Evolutionary conservation across 2,329 filamentous ascomycete species (phyloP).

Genomic region (Aureobasidium sp.): DNA sequence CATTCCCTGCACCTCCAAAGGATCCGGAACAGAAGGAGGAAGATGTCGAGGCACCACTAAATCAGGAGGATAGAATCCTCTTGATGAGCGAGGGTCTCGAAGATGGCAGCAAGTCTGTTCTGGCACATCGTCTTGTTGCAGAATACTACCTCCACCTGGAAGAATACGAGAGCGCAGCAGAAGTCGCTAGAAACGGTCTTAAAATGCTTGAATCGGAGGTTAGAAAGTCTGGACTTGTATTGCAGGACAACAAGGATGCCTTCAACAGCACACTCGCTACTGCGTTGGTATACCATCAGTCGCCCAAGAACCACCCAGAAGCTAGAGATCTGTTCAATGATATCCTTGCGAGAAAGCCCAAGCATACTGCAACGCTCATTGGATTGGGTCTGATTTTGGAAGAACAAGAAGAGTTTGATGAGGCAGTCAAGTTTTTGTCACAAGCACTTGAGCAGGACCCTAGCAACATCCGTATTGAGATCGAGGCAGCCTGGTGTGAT

Average conservation of each 20-base stretch:
- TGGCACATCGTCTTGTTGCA: conserved; percentile 76
- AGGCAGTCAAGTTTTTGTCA: conserved; percentile 73
- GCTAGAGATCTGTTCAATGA: conserved; percentile 79
- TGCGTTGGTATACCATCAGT: conserved; percentile 83
- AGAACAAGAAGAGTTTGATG: conserved; percentile 80
- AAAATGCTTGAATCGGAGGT: conserved; percentile 54
- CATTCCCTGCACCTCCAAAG: conserved; percentile 63
- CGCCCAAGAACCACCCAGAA: conserved; percentile 81
- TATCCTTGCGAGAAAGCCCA: conserved; percentile 67
- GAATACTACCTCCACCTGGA: conserved; percentile 80
- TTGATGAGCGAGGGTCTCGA: conserved; percentile 61
- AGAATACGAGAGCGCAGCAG: conserved; percentile 75
- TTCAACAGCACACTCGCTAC: conserved; percentile 74
- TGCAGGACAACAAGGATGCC: conserved; percentile 65
- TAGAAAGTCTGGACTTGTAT: conserved; percentile 59
- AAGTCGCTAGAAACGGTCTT: conserved; percentile 69
- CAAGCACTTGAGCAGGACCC: conserved; percentile 68
- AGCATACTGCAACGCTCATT: conserved; percentile 74
- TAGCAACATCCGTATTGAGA: conserved; percentile 68
- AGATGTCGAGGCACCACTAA: conserved; percentile 54
- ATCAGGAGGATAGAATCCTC: conserved; percentile 70
- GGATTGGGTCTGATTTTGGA: conserved; percentile 88
- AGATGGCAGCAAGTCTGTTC: conserved; percentile 55
- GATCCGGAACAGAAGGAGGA: conserved; percentile 38
- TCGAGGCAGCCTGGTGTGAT: conserved; percentile 88